Evolutionary conservation across 75 land plant species (phyloP).

Genomic region (Gnetum montanum): DNA sequence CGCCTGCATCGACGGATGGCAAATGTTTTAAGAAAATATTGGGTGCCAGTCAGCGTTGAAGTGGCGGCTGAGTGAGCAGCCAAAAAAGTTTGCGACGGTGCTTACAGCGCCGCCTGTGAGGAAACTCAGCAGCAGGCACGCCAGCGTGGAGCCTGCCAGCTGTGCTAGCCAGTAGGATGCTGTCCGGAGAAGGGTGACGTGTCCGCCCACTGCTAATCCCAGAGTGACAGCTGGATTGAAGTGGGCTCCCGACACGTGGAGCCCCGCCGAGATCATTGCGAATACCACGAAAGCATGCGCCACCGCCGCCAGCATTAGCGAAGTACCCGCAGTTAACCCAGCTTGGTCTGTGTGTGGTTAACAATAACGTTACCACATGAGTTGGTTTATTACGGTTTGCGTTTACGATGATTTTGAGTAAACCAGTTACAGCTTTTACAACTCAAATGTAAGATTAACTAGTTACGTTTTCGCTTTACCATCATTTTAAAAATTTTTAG

Average conservation of each 20-base stretch:
- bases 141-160: slow-evolving; percentile 41
- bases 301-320: slow-evolving; percentile 20
- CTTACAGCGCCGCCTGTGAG: slow-evolving; percentile 36
- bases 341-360: no score
- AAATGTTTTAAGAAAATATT: background rate
- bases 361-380: no score
- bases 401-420: background rate
- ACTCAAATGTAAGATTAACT: no score
- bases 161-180: slow-evolving; percentile 55
- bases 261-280: slow-evolving; percentile 22
- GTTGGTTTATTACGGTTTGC: no score
- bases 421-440: no score
- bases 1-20: background rate
- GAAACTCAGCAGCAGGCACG: slow-evolving; percentile 42
- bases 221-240: slow-evolving; percentile 76
- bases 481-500: no score
- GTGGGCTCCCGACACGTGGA: slow-evolving; percentile 65
- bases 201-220: slow-evolving; percentile 59
- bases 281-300: slow-evolving; percentile 31
- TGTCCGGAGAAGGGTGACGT: slow-evolving; percentile 49
- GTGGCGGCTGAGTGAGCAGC: background rate
- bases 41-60: background rate
- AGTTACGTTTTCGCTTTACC: no score
- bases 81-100: background rate
- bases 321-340: slow-evolving; percentile 18